Conservation (phyloP, 768 basidiomycete species). For the Mycena rebaudengoi region DNA sequence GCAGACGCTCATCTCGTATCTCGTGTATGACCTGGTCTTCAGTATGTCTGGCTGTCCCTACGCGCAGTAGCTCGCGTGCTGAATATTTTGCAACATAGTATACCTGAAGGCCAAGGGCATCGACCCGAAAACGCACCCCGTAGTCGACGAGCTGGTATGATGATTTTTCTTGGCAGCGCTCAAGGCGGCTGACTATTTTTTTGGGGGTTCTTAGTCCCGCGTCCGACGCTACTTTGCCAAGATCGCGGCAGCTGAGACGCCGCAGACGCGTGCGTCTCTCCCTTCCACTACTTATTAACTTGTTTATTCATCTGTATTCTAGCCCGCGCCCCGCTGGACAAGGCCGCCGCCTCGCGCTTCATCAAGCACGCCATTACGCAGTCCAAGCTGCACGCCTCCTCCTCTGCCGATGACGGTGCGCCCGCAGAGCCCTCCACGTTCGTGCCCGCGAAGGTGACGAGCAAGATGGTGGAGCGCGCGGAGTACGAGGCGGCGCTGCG, state of each 20-base stretch:
- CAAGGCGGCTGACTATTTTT: no score
- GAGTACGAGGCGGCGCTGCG: slow-evolving; percentile 67
- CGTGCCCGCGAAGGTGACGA: slow-evolving; percentile 66
- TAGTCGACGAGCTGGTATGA: slow-evolving; percentile 74
- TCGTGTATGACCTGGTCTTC: slow-evolving; percentile 87
- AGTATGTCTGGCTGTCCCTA: slow-evolving; percentile 54
- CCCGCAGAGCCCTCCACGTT: slow-evolving; percentile 35
- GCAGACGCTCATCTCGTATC: slow-evolving; percentile 81
- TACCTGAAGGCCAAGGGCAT: slow-evolving; percentile 84
- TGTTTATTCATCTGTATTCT: background rate
- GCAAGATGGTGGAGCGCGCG: slow-evolving; percentile 77
- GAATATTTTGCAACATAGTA: slow-evolving; percentile 51
- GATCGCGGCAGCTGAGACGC: slow-evolving; percentile 77
- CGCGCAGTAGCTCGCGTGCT: background rate
- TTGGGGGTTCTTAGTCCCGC: slow-evolving; percentile 69
- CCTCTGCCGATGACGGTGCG: slow-evolving; percentile 41
- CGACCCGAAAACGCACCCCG: slow-evolving; percentile 81
- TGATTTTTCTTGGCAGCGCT: no score
- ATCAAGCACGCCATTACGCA: slow-evolving; percentile 85
- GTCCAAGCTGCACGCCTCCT: slow-evolving; percentile 51
- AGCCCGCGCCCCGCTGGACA: slow-evolving; percentile 70
- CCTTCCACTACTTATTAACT: background rate
- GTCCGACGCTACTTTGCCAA: slow-evolving; percentile 86
- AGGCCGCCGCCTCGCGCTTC: slow-evolving; percentile 81
- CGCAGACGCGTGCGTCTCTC: slow-evolving; percentile 58